These are phyloP conservation scores for Solanum hybrid DNA, from an alignment of 305 asterid genomes.

Conservation along the genomic window DNA sequence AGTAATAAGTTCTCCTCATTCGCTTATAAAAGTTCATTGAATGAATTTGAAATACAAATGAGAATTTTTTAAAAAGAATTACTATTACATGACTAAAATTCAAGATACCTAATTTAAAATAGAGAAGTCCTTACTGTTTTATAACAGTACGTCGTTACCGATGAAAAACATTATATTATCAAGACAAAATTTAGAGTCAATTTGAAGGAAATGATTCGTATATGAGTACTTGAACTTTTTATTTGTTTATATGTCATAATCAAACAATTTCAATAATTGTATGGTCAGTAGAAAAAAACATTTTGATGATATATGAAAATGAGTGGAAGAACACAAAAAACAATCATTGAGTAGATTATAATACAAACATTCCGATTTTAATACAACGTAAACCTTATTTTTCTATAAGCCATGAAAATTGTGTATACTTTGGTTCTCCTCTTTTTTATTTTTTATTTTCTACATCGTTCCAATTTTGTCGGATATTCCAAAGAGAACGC, in stretches of 20 bases:
- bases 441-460: no score
- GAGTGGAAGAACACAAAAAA: background rate
- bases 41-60: background rate
- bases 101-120: background rate
- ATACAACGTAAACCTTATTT: background rate
- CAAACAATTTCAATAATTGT: background rate
- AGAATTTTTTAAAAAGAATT: background rate
- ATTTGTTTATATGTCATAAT: background rate
- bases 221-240: background rate
- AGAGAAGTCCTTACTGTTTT: background rate
- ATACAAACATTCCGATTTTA: background rate
- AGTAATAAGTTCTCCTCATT: background rate
- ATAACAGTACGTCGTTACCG: no score
- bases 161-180: background rate
- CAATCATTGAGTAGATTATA: background rate
- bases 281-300: background rate
- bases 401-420: background rate
- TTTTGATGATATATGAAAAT: background rate
- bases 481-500: background rate
- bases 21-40: background rate
- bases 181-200: background rate
- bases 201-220: background rate
- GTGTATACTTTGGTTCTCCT: background rate
- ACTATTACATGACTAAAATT: background rate
- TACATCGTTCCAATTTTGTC: background rate